Evolutionary conservation across 2,329 filamentous ascomycete genomes (phyloP).

Genomic region (Fusarium nematophilum): DNA sequence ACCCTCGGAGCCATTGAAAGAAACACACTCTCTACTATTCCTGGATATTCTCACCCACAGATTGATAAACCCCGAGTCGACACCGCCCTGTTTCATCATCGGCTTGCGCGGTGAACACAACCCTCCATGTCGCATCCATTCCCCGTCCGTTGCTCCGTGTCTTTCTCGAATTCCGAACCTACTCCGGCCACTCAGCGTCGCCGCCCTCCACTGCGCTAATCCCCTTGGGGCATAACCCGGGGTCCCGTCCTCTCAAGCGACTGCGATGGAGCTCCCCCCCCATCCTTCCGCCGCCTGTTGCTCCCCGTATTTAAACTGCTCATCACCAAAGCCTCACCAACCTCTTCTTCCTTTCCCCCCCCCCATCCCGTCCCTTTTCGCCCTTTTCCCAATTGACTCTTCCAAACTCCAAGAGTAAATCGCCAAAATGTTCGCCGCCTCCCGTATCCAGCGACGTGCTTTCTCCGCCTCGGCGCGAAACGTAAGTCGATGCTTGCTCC

Average conservation of each 20-base stretch:
- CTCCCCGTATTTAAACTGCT: slow-evolving; percentile 42
- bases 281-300: slow-evolving; percentile 30
- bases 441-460: slow-evolving; percentile 78
- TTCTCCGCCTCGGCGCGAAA: slow-evolving; percentile 84
- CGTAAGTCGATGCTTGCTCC: slow-evolving; percentile 61
- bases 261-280: slow-evolving; percentile 32
- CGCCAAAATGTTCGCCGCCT: slow-evolving; percentile 77
- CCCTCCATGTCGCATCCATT: not conserved
- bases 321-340: slow-evolving; percentile 32
- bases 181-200: slow-evolving; percentile 38
- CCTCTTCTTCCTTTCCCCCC: slow-evolving; percentile 36
- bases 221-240: slow-evolving; percentile 9
- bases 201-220: slow-evolving; percentile 15
- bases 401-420: slow-evolving; percentile 36
- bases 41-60: not conserved
- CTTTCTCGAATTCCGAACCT: slow-evolving; percentile 40
- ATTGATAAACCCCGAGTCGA: not conserved
- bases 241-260: slow-evolving; percentile 14
- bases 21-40: not conserved
- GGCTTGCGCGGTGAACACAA: too few species aligned
- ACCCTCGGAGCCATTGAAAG: too few species aligned
- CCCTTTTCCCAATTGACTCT: slow-evolving; percentile 40
- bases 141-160: slow-evolving; percentile 29
- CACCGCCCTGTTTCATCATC: not conserved
- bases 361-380: slow-evolving; percentile 36